A percentile compares a stretch with the other conserved stretches of the same genome.
Evolutionary conservation across 2,329 filamentous ascomycete genomes (phyloP).

Genomic region (Xylariaceae sp.): DNA sequence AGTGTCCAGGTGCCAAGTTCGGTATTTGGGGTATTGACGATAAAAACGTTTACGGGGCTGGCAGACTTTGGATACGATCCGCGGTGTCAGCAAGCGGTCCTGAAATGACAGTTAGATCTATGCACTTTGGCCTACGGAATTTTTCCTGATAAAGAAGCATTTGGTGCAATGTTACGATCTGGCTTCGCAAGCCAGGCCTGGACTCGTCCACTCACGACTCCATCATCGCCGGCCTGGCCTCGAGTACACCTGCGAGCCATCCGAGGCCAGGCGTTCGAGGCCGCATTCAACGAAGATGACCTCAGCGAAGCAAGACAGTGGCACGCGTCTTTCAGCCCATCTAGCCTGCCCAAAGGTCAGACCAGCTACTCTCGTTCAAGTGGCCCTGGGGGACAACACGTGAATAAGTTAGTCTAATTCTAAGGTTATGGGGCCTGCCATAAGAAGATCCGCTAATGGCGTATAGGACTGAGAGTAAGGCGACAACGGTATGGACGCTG

Average conservation of each 20-base stretch:
- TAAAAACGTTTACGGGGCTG: too few species aligned
- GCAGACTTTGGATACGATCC: too few species aligned
- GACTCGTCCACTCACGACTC: background rate
- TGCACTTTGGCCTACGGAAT: too few species aligned
- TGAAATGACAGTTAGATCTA: too few species aligned
- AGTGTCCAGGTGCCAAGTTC: too few species aligned
- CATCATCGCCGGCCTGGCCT: background rate
- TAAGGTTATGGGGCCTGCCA: too few species aligned
- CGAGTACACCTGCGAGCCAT: slow-evolving; percentile 9
- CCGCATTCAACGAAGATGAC: slow-evolving; percentile 44
- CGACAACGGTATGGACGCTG: slow-evolving; percentile 48
- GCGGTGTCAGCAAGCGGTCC: too few species aligned
- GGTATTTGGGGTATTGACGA: too few species aligned
- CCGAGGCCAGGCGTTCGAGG: slow-evolving; percentile 42
- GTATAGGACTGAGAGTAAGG: slow-evolving; percentile 54
- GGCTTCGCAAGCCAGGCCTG: background rate
- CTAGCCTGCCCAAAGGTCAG: slow-evolving; percentile 44
- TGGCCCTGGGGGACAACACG: slow-evolving; percentile 58
- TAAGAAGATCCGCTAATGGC: slow-evolving; percentile 1
- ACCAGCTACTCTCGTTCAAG: slow-evolving; percentile 56
- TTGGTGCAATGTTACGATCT: slow-evolving; percentile 9
- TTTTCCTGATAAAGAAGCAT: too few species aligned
- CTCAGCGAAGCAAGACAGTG: slow-evolving; percentile 49
- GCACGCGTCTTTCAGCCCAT: slow-evolving; percentile 40
- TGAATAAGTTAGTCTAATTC: slow-evolving; percentile 51